Evolutionary conservation across 768 basidiomycete genomes (phyloP).

Genomic region (Sistotremastrum niveocremeum): DNA sequence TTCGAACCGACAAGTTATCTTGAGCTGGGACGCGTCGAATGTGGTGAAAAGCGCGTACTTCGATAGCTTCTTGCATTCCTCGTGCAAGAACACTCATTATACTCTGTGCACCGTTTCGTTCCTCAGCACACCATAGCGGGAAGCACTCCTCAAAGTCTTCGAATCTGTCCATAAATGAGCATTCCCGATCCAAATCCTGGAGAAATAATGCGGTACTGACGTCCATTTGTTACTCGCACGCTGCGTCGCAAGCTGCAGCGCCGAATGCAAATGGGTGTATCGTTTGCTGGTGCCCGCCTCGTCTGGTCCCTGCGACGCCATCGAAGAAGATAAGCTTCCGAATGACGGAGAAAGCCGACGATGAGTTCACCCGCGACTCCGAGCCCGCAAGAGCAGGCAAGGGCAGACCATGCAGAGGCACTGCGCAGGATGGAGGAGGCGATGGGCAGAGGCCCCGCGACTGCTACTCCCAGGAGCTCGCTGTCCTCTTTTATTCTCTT

Average conservation of each 20-base stretch:
- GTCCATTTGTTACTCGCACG: constrained; percentile 47
- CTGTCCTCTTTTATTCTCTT: constrained; percentile 65
- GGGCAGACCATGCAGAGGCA: constrained; percentile 2
- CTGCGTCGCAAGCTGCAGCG: constrained; percentile 41
- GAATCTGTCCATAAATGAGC: constrained; percentile 21
- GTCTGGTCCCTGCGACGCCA: constrained; percentile 12
- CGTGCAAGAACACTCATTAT: constrained; percentile 55
- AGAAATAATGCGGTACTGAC: constrained; percentile 20
- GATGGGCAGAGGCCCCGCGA: no score
- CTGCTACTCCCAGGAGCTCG: constrained; percentile 34
- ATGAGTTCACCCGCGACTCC: not conserved
- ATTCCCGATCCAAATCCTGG: not conserved
- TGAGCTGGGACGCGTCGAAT: not conserved
- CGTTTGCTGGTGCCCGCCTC: constrained; percentile 26
- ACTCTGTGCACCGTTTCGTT: constrained; percentile 44
- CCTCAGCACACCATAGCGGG: constrained; percentile 49
- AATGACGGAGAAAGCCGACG: not conserved
- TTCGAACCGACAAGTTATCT: constrained; percentile 12
- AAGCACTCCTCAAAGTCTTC: constrained; percentile 36
- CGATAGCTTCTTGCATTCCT: constrained; percentile 57
- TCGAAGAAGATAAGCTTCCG: constrained; percentile 8
- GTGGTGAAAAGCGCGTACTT: constrained; percentile 8
- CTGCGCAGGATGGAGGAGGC: constrained; percentile 3
- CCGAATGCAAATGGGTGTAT: constrained; percentile 44
- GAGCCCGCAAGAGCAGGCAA: constrained; percentile 9